Evolutionary conservation across 306 rosid species (phyloP), one percentile per base, ranked within the genome.

Genomic region (Quercus cerris): DNA sequence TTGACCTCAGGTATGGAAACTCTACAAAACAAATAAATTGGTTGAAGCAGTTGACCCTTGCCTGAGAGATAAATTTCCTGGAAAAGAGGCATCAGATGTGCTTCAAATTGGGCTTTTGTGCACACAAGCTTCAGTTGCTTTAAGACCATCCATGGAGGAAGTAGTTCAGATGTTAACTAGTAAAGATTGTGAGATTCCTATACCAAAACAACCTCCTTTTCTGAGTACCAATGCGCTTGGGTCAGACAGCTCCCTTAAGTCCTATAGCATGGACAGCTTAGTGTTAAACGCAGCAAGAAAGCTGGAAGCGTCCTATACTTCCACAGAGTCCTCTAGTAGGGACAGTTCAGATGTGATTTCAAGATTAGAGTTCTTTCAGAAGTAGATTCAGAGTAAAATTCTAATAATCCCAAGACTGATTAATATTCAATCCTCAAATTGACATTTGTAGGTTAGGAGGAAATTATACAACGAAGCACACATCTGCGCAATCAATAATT

Each of bases 171-270:
- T 94, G 91, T 79, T 94, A 46, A 88, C 80, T 23, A 79, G 87
- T 75, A 69, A 81, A 77, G 85, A 87, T 31, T 57, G 38, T 19
- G 86, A 83, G 23, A 83, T 89, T 52, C 88, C 88, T 0, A n/a
- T 71, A 30, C 93, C 97, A 75, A 86, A 69, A 56, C 94, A 90
- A 61, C 98, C 98, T 31, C 98, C 97, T 20, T 94, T 94, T 79
- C 71, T 94, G 72, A 90, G 82, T 76, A 75, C 88, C 44, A 85
- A 79, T 46, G 20, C 73, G 64, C 69, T 74, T n/a, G 88, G 85
- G 70, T 74, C 92, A 17, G 74, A 81, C 17, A 81, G 84, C 78
- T 85, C 89, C 62, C 61, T 44, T 13, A 85, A 79, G 33, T 86
- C 94, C 59, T 86, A 38, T 27, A 86, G 93, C 80, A 79, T 87